Evolutionary conservation across 495 filamentous ascomycete genomes (phyloP), one percentile per base, ranked within the genome.

Genomic region (Penicillium manginii): DNA sequence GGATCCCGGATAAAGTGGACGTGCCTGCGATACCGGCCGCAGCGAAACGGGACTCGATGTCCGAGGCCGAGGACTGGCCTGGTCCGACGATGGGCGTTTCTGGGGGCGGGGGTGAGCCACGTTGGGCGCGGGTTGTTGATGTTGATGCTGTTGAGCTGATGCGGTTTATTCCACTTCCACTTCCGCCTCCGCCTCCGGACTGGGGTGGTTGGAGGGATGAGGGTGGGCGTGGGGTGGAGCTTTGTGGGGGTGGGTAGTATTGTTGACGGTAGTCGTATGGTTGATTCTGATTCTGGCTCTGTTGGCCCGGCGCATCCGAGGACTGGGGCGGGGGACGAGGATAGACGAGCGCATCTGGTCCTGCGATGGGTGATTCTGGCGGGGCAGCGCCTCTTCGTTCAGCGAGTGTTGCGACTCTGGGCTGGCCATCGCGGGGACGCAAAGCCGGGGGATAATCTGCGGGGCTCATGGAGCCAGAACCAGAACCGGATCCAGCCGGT

Each of bases 61-160:
- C 89, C 22, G 88, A 88, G 19, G 86, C 85, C 2, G 88, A 84
- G 29, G 86, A 79, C 54, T 83, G 84, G 18, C 83, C 84, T 3
- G 89, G 88, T 39, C 88, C 88, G 10, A 90, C 83, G 43, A 92
- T 82, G n/a, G 94, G 94, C 0, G 94, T 98, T 70, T 98, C 96
- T 3, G 94, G 94, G 4, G 94, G 94, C 6, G 96, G 93, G 2
- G 94, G 94, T 19, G 93, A 97, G 18, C 94, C 94, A 61, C 94
- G 84, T 68, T 91, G 88, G 31, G 93, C 94, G 55, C 91, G 84
- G 10, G 96, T 98, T 8, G 94, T 98, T 2, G 93, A 96, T 0
- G 86, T 96, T 1, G 94, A 97, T 15, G 93, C 92, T 26, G 90
- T 92, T 0, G 91, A 96, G 52, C 86, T 87, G 60, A 96, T 85